Evolutionary conservation across 202 grass and related monocot genomes (phyloP), one percentile per base, ranked within the genome.

Genomic region (Saccharum hybrid): DNA sequence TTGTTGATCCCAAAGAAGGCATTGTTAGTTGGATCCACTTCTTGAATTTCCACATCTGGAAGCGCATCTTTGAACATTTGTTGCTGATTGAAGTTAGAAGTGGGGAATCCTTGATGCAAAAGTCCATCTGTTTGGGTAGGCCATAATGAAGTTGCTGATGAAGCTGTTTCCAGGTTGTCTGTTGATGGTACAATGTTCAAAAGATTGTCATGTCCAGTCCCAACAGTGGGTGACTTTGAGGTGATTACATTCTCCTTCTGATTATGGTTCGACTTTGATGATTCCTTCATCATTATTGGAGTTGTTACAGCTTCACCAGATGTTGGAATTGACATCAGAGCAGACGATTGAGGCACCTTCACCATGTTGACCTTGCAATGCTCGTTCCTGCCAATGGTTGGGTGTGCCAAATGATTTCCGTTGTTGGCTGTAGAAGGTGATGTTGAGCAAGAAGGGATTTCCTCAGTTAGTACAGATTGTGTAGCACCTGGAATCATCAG

Each of bases 141-240:
- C 79, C 91, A 99, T 68, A 91, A 92, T 77, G 97, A 96, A 77
- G 91, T 99, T 71, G 93, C 82, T 81, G 97, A 99, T 39, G 96
- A 98, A 82, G 83, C 82, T 30, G 90, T 96, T 81, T 99, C 97
- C 73, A 96, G 54, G 83, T 91, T 92, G 77, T 94, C 93, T 54
- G 90, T 86, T 80, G 88, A 85, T 2, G 84, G 75, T 83, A 86
- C 72, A 70, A 89, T 92, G 75, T 84, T 93, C 78, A 93, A 68
- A 75, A 85, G 88, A 88, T 90, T 90, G 52, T 89, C 90, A 73
- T 79, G 83, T 74, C 81, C 78, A 22, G 70, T 75, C 74, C 86
- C 87, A 56, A 83, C 68, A 77, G 81, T 91, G 80, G 84, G 86
- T 65, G 85, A 74, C 74, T 94, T 98, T 3, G 85, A 79, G 77